Percentiles rank a stretch among this genome's conserved stretches.
phyloP scores from a whole-genome alignment of 2,329 filamentous ascomycete genomes.

The Dactylellina drechsleri region DNA sequence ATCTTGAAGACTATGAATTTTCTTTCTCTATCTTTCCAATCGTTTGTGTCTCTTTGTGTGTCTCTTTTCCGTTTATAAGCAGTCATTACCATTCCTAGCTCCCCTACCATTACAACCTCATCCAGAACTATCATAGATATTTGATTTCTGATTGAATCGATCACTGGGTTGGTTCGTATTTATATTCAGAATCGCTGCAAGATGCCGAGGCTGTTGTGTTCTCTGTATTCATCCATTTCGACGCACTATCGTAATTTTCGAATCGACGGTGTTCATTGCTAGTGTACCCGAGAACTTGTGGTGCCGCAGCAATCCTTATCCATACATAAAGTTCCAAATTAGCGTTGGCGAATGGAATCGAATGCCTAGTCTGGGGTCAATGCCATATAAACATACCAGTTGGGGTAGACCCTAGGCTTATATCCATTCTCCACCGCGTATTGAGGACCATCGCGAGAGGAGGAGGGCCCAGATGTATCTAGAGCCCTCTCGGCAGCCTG shows the following conservation, averaged over 20 bases:
- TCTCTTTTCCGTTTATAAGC: too few species aligned
- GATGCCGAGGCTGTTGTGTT: too few species aligned
- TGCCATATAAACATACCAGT: slow-evolving; percentile 8
- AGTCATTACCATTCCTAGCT: too few species aligned
- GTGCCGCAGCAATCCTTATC: slow-evolving; percentile 14
- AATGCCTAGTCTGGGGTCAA: too few species aligned
- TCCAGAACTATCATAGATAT: too few species aligned
- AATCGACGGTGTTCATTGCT: slow-evolving; percentile 29
- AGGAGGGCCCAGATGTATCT: not conserved
- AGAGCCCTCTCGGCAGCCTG: slow-evolving; percentile 23
- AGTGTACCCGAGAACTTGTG: slow-evolving; percentile 26
- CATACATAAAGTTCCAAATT: not conserved
- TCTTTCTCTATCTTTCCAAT: too few species aligned
- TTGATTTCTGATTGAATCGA: too few species aligned
- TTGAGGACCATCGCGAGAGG: not conserved
- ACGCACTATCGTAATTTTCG: not conserved
- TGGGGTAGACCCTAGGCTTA: slow-evolving; percentile 11
- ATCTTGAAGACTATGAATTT: too few species aligned
- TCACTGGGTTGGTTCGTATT: too few species aligned
- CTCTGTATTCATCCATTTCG: not conserved
- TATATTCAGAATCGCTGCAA: too few species aligned
- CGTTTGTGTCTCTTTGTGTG: too few species aligned
- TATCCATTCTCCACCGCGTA: slow-evolving; percentile 30
- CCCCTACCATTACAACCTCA: too few species aligned
- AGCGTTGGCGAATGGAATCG: not conserved